These are phyloP conservation scores for Syzygium aqueum DNA, from an alignment of 345 rosid genomes.

Conservation along the genomic window DNA sequence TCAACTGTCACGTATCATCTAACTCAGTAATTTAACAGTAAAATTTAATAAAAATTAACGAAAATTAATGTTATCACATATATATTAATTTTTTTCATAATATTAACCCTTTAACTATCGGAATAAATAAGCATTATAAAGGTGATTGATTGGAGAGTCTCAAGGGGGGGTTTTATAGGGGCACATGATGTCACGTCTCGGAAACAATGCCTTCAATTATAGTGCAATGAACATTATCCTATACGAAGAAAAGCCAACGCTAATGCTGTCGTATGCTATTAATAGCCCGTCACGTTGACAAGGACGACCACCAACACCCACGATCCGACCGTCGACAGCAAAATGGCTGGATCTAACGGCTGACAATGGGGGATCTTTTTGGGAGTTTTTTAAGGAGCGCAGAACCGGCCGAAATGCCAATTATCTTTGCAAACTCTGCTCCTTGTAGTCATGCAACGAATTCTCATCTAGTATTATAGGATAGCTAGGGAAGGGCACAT, in stretches of 20 bases:
- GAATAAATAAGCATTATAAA: no score
- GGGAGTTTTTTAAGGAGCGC: no score
- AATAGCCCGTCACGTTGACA: neutral
- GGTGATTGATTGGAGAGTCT: no score
- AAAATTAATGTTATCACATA: no score
- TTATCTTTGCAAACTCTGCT: neutral
- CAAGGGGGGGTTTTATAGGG: neutral
- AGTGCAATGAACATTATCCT: neutral
- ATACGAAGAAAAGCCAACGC: neutral
- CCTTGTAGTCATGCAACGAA: neutral
- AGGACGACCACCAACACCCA: neutral
- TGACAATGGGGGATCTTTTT: neutral
- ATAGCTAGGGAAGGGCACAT: neutral
- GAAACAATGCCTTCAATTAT: neutral
- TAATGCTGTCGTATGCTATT: neutral
- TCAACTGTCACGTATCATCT: no score
- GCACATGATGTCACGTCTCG: neutral
- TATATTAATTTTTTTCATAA: no score
- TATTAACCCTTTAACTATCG: no score
- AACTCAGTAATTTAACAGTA: no score
- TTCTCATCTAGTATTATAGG: neutral
- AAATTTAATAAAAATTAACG: no score
- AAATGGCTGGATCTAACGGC: neutral
- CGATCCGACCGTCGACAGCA: neutral
- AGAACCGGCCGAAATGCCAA: neutral